Conservation (phyloP, 352 stramenopile species). For the Phytophthora megakarya region DNA sequence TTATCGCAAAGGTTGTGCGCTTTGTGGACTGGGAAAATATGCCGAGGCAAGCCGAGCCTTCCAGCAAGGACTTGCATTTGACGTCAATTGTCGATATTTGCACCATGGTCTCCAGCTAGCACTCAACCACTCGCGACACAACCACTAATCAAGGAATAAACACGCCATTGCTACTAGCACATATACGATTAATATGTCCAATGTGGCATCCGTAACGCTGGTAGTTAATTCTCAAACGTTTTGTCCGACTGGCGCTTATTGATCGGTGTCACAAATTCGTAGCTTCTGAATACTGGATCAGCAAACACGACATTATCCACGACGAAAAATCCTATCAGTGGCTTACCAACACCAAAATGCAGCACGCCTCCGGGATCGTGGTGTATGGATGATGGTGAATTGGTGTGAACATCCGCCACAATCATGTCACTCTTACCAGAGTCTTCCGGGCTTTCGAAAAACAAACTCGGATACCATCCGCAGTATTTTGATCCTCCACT, state of each 20-base stretch:
- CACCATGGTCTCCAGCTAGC: slow-evolving; percentile 59
- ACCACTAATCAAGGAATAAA: slow-evolving; percentile 5
- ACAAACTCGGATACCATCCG: slow-evolving; percentile 24
- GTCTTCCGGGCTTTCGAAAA: slow-evolving; percentile 14
- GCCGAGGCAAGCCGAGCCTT: slow-evolving; percentile 63
- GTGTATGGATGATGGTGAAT: slow-evolving; percentile 4
- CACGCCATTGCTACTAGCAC: not conserved
- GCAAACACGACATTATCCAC: slow-evolving; percentile 17
- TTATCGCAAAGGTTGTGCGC: slow-evolving; percentile 68
- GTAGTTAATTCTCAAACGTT: slow-evolving; percentile 2
- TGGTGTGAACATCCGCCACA: slow-evolving; percentile 15
- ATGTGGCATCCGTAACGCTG: not conserved
- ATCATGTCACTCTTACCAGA: slow-evolving; percentile 26
- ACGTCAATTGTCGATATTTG: slow-evolving; percentile 64
- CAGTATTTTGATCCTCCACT: slow-evolving; percentile 12
- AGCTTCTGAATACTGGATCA: slow-evolving; percentile 24
- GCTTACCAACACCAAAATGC: slow-evolving; percentile 18
- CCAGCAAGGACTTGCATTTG: slow-evolving; percentile 65
- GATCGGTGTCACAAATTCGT: slow-evolving; percentile 21
- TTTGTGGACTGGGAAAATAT: slow-evolving; percentile 56
- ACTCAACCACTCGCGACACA: slow-evolving; percentile 37
- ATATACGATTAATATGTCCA: slow-evolving; percentile 16
- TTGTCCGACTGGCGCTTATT: slow-evolving; percentile 7
- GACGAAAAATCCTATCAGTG: slow-evolving; percentile 10
- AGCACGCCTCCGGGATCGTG: slow-evolving; percentile 10